Conservation (phyloP, 108 stramenopile species). For the Cylindrotheca fusiformis region DNA sequence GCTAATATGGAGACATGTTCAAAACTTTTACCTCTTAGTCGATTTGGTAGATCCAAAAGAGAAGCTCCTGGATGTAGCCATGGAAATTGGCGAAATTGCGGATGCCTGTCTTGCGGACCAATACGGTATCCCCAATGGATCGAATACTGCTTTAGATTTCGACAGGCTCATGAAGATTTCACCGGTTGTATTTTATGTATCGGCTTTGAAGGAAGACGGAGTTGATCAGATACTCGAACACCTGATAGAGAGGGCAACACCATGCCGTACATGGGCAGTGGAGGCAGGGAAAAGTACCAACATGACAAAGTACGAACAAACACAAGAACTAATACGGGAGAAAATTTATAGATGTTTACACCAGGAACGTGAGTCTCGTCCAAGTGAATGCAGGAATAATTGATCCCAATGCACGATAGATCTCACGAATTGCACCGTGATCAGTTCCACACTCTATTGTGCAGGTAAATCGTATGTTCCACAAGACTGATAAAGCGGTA, state of each 20-base stretch:
- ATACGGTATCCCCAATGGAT: slow-evolving; percentile 9
- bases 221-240: slow-evolving; percentile 77
- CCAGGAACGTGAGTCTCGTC: slow-evolving; percentile 46
- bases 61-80: slow-evolving; percentile 62
- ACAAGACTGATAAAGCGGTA: slow-evolving; percentile 33
- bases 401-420: no score
- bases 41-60: slow-evolving; percentile 89
- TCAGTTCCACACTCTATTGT: slow-evolving; percentile 28
- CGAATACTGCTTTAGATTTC: slow-evolving; percentile 7
- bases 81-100: slow-evolving; percentile 74
- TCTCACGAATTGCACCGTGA: slow-evolving; percentile 12
- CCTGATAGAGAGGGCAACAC: slow-evolving; percentile 66
- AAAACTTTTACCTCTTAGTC: no score
- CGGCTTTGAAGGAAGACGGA: slow-evolving; percentile 75
- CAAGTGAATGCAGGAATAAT: no score
- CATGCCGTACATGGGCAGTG: slow-evolving; percentile 64
- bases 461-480: slow-evolving; percentile 23
- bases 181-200: slow-evolving; percentile 67
- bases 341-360: slow-evolving; percentile 85
- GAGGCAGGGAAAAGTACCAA: slow-evolving; percentile 47
- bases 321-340: slow-evolving; percentile 89
- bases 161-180: slow-evolving; percentile 39
- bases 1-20: no score
- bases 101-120: slow-evolving; percentile 48
- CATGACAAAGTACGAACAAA: slow-evolving; percentile 60